A percentile compares a stretch with the other conserved stretches of the same genome.
phyloP scores from a whole-genome alignment of 2,329 filamentous ascomycete species.

The Incumbomyces lentus region DNA sequence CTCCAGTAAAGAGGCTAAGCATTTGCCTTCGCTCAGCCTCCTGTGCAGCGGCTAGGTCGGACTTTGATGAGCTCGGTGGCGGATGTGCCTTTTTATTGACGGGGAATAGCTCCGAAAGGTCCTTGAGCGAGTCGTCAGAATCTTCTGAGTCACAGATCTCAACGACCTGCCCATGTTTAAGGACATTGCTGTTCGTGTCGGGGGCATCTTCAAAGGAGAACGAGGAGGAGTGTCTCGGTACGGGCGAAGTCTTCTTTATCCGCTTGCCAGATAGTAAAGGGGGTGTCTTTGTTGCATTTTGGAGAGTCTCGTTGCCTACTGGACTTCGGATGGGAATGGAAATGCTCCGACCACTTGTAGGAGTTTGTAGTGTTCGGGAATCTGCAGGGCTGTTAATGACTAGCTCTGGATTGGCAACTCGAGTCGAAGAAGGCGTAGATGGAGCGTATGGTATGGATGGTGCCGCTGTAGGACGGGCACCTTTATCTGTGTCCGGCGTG shows the following conservation, averaged over 20 bases:
- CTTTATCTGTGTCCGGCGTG: constrained; percentile 13
- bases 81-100: constrained; percentile 17
- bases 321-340: constrained; percentile 16
- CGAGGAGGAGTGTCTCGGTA: constrained; percentile 17
- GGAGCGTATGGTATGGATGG: not conserved
- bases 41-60: constrained; percentile 7
- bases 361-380: constrained; percentile 2
- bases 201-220: constrained; percentile 20
- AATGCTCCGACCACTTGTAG: constrained; percentile 3
- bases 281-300: not conserved
- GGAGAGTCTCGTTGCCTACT: not conserved
- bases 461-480: constrained; percentile 15
- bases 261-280: constrained; percentile 3
- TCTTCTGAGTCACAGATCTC: constrained; percentile 59
- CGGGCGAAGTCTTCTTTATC: not conserved
- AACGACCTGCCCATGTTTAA: constrained; percentile 44
- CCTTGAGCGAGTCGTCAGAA: constrained; percentile 52
- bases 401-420: not conserved
- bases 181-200: constrained; percentile 38
- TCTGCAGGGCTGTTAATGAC: too few relatives aligned
- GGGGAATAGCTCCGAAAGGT: constrained; percentile 43
- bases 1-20: constrained; percentile 14
- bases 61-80: constrained; percentile 12
- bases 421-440: constrained; percentile 1
- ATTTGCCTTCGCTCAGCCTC: constrained; percentile 15